Base-by-base conservation (phyloP, 2,329 filamentous ascomycete genomes). In the Myriosclerotinia duriaeana region DNA sequence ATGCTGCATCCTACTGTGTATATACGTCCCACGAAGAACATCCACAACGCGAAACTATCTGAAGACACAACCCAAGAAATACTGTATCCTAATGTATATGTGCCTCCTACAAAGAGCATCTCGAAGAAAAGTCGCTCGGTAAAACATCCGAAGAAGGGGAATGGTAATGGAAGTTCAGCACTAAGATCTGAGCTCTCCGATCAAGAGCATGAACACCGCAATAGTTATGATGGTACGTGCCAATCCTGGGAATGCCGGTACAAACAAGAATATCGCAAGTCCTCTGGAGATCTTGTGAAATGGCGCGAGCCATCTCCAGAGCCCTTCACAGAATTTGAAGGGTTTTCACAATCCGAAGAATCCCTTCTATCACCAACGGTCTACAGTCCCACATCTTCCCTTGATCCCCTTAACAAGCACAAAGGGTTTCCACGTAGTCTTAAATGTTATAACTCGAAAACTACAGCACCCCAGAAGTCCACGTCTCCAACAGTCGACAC, bases 231-330 rank as follows among this genome's bases (percentile, higher is more conserved):
- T 59, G 53, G 30, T 59, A 65, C 34, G n/a, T 59, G 42, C 14
- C 42, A 38, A 14, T 65, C 63, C 12, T 65, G 63, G 63, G 63
- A 65, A 52, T 34, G 40, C 15, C 63, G 53, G 30, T 65, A 65
- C 38, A 65, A 40, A 38, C 14, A 65, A 15, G 63, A 56, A 38
- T 65, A 48, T 26, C 63, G 52, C 17, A 65, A 22, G 12, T 65
- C 63, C 38, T 11, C 8, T 3, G 53, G 63, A 4, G 46, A 58
- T n/a, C 12, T 48, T 46, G 53, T 65, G n/a, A 65, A 52, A 48
- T 65, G 63, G 63, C 50, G 30, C n/a, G 63, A 65, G 42, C 63
- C 63, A 40, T 56, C 42, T 26, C 30, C 63, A 40, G 30, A 17
- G 3, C 30, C 17, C 8, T 52, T 40, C 40, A 30, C 26, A 44